Percentiles rank a stretch among this genome's conserved stretches.
These are phyloP conservation scores for Drechslerella coelobrocha DNA, from an alignment of 2,329 filamentous ascomycete genomes.

Conservation along the genomic window DNA sequence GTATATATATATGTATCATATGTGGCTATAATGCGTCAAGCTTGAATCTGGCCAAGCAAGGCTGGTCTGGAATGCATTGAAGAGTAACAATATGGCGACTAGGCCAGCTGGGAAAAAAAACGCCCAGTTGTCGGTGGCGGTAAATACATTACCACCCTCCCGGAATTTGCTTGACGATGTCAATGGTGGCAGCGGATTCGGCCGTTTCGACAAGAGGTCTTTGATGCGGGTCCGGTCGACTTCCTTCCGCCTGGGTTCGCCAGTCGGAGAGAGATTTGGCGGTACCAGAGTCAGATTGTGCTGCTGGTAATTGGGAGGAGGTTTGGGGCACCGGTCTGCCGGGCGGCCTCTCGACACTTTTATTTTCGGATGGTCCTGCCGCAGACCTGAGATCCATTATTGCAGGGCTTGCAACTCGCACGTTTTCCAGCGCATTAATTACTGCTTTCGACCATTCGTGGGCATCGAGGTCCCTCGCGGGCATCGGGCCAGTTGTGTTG, in stretches of 20 bases:
- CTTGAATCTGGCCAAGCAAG: too few species aligned
- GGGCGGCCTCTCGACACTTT: background rate
- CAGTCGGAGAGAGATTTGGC: too few species aligned
- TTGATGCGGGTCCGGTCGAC: background rate
- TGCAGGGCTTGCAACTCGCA: constrained; percentile 20
- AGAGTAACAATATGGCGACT: too few species aligned
- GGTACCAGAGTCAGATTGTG: too few species aligned
- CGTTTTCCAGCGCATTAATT: constrained; percentile 25
- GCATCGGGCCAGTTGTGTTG: constrained; percentile 1
- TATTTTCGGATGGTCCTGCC: background rate
- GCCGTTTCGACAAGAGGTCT: constrained; percentile 18
- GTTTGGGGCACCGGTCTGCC: too few species aligned
- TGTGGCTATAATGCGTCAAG: too few species aligned
- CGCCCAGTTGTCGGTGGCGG: background rate
- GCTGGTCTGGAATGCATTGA: too few species aligned
- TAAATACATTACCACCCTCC: constrained; percentile 32
- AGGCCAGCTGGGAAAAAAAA: background rate
- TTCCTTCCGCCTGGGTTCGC: background rate
- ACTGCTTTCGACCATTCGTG: constrained; percentile 42
- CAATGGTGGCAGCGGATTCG: constrained; percentile 33
- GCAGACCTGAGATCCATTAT: background rate
- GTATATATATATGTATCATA: too few species aligned
- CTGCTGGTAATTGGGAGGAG: too few species aligned
- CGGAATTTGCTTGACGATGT: constrained; percentile 37
- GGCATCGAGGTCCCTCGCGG: constrained; percentile 28